A percentile compares a stretch with the other conserved stretches of the same genome.
phyloP scores from a whole-genome alignment of 352 stramenopile genomes.

The Phytophthora tentaculata region DNA sequence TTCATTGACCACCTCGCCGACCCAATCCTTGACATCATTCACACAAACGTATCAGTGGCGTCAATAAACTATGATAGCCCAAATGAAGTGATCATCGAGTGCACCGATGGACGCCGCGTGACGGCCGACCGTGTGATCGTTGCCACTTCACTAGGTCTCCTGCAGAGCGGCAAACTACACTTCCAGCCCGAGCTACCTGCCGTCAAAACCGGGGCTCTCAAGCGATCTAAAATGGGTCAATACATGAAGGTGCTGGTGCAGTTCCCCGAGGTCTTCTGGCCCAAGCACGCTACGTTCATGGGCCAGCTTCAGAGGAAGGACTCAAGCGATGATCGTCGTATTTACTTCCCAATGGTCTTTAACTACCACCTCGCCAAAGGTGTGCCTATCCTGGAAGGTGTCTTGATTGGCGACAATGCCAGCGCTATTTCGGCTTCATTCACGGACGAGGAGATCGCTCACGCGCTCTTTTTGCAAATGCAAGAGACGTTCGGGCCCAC shows the following conservation, averaged over 20 bases:
- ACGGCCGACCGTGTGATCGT: conserved; percentile 62
- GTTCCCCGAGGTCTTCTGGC: conserved; percentile 70
- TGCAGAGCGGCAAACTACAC: conserved; percentile 53
- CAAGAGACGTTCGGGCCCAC: conserved; percentile 50
- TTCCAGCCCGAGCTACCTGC: conserved; percentile 59
- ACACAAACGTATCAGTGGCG: conserved; percentile 37
- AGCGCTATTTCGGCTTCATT: conserved; percentile 50
- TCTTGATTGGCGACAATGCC: conserved; percentile 61
- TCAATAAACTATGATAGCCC: conserved; percentile 39
- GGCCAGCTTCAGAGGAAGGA: conserved; percentile 38
- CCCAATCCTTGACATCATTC: conserved; percentile 44
- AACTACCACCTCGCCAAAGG: conserved; percentile 66
- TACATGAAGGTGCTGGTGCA: conserved; percentile 86
- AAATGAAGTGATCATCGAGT: conserved; percentile 46
- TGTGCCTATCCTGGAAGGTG: conserved; percentile 58
- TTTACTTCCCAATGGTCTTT: conserved; percentile 67
- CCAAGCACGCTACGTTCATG: conserved; percentile 52
- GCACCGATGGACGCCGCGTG: conserved; percentile 23
- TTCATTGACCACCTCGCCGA: conserved; percentile 49
- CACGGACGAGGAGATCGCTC: conserved; percentile 55
- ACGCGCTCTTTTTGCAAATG: conserved; percentile 56
- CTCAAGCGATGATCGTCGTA: conserved; percentile 17
- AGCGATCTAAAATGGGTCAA: conserved; percentile 61
- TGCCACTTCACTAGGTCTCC: conserved; percentile 57
- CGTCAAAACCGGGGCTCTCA: conserved; percentile 54